Evolutionary conservation across 768 basidiomycete species (phyloP).

Genomic region (Russula sp.): DNA sequence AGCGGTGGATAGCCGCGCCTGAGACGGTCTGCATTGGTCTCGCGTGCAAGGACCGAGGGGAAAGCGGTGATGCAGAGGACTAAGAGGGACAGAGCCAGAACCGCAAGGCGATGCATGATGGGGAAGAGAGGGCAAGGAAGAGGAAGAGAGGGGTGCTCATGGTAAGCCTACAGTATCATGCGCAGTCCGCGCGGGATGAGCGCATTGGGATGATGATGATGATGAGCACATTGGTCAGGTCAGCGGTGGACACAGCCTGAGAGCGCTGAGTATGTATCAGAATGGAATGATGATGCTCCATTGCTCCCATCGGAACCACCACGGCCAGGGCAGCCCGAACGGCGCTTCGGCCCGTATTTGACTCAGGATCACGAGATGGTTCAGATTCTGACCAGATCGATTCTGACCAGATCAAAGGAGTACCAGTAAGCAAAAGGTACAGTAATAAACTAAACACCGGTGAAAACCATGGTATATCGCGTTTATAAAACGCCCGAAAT

Average conservation of each 20-base stretch:
- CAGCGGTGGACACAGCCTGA: too few species aligned
- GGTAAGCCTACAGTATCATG: too few species aligned
- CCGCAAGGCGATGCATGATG: neutral
- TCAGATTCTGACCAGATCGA: too few species aligned
- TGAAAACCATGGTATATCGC: neutral
- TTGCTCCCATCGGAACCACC: too few species aligned
- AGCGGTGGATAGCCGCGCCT: constrained; percentile 8
- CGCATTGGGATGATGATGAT: too few species aligned
- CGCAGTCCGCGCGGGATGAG: too few species aligned
- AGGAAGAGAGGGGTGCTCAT: neutral
- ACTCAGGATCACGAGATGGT: too few species aligned
- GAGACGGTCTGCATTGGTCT: constrained; percentile 13
- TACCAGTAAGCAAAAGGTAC: neutral
- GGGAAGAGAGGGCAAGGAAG: neutral
- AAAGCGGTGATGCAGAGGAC: constrained; percentile 2
- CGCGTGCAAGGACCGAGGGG: neutral
- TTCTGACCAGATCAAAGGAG: neutral
- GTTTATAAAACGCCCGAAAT: neutral
- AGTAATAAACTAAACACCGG: neutral
- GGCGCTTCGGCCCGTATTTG: neutral
- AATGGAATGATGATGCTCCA: too few species aligned
- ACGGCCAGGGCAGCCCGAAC: neutral
- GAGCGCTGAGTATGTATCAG: too few species aligned
- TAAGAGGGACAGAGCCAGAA: neutral
- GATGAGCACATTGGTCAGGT: too few species aligned